Evolutionary conservation across 1,284 basidiomycete species (phyloP).

Genomic region (Paramarasmius palmivorus): DNA sequence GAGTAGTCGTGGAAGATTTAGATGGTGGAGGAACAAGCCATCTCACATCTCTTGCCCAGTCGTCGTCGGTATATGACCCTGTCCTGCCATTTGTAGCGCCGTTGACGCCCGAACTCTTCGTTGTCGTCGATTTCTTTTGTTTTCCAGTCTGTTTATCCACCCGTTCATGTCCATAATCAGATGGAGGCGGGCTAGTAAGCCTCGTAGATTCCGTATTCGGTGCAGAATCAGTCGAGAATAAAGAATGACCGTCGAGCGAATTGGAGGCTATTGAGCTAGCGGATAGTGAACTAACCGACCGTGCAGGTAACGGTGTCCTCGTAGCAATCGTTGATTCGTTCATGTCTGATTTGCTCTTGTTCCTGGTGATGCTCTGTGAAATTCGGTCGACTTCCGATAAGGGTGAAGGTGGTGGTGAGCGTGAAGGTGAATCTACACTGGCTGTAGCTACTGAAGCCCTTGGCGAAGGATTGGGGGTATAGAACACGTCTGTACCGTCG

Average conservation of each 20-base stretch:
- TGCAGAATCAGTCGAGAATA: constrained; percentile 3
- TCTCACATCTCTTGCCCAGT: constrained; percentile 65
- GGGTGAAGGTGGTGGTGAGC: background rate
- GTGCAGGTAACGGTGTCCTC: background rate
- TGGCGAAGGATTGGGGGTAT: too few species aligned
- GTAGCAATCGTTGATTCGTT: too few species aligned
- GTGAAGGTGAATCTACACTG: too few species aligned
- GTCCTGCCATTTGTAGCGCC: constrained; percentile 10
- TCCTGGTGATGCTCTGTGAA: background rate
- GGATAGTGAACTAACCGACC: background rate
- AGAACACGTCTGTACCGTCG: too few species aligned
- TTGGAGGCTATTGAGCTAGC: background rate
- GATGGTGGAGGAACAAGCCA: constrained; percentile 49
- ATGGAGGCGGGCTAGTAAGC: too few species aligned
- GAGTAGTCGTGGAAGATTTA: background rate
- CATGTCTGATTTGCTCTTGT: background rate
- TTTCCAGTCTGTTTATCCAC: too few species aligned
- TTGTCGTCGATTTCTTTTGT: too few species aligned
- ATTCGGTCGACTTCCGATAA: background rate
- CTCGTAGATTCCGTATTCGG: background rate
- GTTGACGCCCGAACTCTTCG: too few species aligned
- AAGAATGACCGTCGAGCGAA: constrained; percentile 2
- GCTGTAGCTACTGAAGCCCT: too few species aligned
- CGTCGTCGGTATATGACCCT: constrained; percentile 39
- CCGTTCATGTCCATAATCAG: too few species aligned